Percentiles rank a stretch among this genome's conserved stretches.
These are phyloP conservation scores for Anisodus acutangulus DNA, from an alignment of 257 asterid species.

Conservation along the genomic window DNA sequence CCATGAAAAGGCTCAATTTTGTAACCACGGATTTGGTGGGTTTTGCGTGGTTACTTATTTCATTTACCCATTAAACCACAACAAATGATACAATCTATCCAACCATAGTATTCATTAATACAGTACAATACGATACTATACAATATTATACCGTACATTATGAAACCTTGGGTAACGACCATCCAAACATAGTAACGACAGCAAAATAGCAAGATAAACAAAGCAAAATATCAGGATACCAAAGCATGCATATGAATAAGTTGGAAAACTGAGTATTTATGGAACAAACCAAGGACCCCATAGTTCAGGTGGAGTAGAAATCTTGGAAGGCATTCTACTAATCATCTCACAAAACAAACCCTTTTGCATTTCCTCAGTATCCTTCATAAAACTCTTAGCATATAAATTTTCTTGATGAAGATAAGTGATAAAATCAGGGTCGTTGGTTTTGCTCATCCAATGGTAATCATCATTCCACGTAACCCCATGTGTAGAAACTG, in stretches of 20 bases:
- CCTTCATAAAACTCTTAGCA: constrained; percentile 75
- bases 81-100: no score
- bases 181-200: no score
- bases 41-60: no score
- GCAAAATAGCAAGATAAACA: no score
- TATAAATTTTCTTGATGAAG: constrained; percentile 72
- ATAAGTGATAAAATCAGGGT: constrained; percentile 77
- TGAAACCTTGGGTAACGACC: no score
- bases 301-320: constrained; percentile 76
- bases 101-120: no score
- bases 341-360: constrained; percentile 74
- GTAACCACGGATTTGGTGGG: no score
- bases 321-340: constrained; percentile 67
- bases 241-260: not conserved
- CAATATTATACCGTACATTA: no score
- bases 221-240: not conserved
- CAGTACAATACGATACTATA: no score
- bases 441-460: constrained; percentile 80
- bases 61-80: no score
- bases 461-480: constrained; percentile 76
- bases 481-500: constrained; percentile 65
- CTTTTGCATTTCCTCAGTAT: constrained; percentile 59
- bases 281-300: constrained; percentile 83
- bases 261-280: not conserved
- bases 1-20: no score